phyloP scores from a whole-genome alignment of 2,329 filamentous ascomycete species.

The Pseudocercospora fijiensis region DNA sequence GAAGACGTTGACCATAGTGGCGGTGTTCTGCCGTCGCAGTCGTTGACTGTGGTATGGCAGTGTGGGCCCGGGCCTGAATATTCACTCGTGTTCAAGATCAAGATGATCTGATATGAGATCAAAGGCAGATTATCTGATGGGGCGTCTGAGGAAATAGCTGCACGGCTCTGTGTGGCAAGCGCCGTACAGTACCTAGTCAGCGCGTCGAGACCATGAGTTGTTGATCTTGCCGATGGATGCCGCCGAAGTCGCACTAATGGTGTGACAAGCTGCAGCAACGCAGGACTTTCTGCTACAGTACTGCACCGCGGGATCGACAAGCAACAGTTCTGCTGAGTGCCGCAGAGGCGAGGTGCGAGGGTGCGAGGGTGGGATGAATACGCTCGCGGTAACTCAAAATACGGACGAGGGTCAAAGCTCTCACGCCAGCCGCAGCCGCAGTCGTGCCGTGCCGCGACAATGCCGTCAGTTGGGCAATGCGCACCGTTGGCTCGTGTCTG shows the following conservation, averaged over 20 bases:
- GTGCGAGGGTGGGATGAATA: background rate
- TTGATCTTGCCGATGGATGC: background rate
- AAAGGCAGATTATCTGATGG: constrained; percentile 2
- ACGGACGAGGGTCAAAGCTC: background rate
- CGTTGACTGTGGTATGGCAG: background rate
- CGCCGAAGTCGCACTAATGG: background rate
- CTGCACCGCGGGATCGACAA: background rate
- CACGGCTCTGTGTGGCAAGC: background rate
- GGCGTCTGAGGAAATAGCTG: background rate
- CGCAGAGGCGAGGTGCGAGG: background rate
- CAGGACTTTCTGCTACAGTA: background rate
- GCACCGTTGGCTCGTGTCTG: background rate
- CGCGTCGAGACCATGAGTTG: background rate
- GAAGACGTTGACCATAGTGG: constrained; percentile 68
- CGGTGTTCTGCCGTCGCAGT: constrained; percentile 7
- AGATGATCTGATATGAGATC: constrained; percentile 22
- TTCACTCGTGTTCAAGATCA: constrained; percentile 1
- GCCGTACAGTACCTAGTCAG: background rate
- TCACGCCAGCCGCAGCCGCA: background rate
- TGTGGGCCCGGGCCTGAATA: background rate
- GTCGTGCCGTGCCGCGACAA: background rate
- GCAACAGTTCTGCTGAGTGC: background rate
- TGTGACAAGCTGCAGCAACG: background rate
- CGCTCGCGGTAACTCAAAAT: background rate
- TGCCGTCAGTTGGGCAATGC: background rate